Evolutionary conservation across 2,329 filamentous ascomycete genomes (phyloP).

Genomic region (Colletotrichum truncatum): DNA sequence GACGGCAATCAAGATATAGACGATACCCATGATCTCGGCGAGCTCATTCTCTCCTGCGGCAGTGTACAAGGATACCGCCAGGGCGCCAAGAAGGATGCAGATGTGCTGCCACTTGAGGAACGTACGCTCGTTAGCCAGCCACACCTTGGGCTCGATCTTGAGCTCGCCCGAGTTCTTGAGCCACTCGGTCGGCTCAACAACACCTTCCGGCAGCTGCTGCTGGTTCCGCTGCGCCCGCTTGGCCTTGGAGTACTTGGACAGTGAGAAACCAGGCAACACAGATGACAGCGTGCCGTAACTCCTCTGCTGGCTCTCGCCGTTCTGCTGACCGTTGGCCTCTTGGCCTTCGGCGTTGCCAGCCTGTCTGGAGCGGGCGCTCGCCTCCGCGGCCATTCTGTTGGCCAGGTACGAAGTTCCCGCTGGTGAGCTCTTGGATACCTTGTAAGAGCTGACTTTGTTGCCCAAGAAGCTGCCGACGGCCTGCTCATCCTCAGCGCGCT

Average conservation of each 20-base stretch:
- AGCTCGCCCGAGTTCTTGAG: conserved; percentile 95
- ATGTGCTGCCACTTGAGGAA: conserved; percentile 99
- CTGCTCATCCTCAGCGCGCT: conserved; percentile 85
- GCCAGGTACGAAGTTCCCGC: conserved; percentile 72
- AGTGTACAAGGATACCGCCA: conserved; percentile 88
- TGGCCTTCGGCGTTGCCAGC: conserved; percentile 34
- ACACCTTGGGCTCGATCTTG: conserved; percentile 96
- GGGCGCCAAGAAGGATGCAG: conserved; percentile 82
- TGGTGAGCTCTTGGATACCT: conserved; percentile 72
- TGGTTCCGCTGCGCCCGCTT: conserved; percentile 59
- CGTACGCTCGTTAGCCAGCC: conserved; percentile 97
- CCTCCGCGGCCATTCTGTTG: conserved; percentile 61
- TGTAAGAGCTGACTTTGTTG: conserved; percentile 62
- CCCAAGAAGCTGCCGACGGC: conserved; percentile 90
- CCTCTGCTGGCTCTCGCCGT: conserved; percentile 39
- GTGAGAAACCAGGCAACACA: conserved; percentile 84
- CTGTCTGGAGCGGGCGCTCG: conserved; percentile 38
- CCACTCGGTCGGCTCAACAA: conserved; percentile 85
- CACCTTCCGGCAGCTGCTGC: conserved; percentile 78
- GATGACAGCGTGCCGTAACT: conserved; percentile 70
- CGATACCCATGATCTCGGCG: conserved; percentile 80
- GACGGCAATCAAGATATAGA: conserved; percentile 82
- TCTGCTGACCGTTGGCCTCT: conserved; percentile 42
- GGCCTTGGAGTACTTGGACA: conserved; percentile 76
- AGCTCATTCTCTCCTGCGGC: conserved; percentile 83